A percentile compares a stretch with the other conserved stretches of the same genome.
These are phyloP conservation scores for Paracamarosporium sp. DNA, from an alignment of 2,329 filamentous ascomycete species.

Conservation along the genomic window DNA sequence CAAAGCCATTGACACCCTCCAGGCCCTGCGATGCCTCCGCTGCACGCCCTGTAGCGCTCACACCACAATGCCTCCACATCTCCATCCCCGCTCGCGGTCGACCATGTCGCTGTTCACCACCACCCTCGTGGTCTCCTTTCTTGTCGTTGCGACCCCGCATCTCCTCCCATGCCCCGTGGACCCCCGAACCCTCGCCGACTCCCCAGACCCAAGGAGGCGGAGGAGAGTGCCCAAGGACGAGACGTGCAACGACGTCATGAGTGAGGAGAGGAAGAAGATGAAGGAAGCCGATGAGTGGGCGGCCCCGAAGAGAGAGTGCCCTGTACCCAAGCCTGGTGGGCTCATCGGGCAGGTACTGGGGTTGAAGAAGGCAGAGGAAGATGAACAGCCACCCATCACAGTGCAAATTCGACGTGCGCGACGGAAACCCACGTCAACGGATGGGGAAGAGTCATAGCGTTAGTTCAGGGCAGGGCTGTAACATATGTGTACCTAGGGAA, in stretches of 20 bases:
- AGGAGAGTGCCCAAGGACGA: conserved; percentile 41
- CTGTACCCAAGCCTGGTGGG: conserved; percentile 87
- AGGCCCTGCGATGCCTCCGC: conserved; percentile 40
- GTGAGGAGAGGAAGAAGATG: conserved; percentile 24
- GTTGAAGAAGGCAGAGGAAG: conserved; percentile 57
- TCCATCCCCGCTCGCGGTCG: conserved; percentile 91
- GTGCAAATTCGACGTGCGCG: conserved; percentile 13
- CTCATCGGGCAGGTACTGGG: conserved; percentile 78
- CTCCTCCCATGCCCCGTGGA: conserved; percentile 85
- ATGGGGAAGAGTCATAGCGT: not conserved
- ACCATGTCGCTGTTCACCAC: conserved; percentile 94
- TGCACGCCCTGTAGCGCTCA: conserved; percentile 24
- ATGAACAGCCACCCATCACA: conserved; percentile 17
- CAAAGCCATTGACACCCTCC: conserved; percentile 21
- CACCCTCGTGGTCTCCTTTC: conserved; percentile 87
- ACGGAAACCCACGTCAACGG: conserved; percentile 1
- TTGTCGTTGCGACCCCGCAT: conserved; percentile 91
- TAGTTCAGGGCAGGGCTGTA: not conserved
- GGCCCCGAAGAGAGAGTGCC: conserved; percentile 73
- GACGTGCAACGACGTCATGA: conserved; percentile 25
- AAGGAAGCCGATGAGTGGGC: conserved; percentile 26
- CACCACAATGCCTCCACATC: conserved; percentile 73
- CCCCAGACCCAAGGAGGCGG: conserved; percentile 51
- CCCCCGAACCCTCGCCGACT: conserved; percentile 79
- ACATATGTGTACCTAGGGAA: not conserved